Evolutionary conservation across 257 asterid species (phyloP).

Genomic region (Leonotis leonurus): DNA sequence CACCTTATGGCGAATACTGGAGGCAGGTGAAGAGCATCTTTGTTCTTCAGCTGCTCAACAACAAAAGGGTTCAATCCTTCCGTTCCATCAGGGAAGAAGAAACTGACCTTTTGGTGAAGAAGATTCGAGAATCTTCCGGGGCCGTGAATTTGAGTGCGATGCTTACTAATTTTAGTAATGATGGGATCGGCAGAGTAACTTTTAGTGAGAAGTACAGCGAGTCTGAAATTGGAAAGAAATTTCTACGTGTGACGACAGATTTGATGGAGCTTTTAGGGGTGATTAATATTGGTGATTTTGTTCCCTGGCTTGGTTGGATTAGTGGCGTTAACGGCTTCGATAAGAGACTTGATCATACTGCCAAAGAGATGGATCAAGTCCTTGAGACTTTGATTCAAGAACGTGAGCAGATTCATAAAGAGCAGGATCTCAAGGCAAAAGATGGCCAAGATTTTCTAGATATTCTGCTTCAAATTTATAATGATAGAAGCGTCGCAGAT

Average conservation of each 20-base stretch:
- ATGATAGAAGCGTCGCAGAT: neutral
- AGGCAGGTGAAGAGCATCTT: conserved; percentile 10
- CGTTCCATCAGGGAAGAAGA: conserved; percentile 9
- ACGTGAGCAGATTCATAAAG: neutral
- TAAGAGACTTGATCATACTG: neutral
- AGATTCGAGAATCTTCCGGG: neutral
- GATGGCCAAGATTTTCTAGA: neutral
- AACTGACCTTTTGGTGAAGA: neutral
- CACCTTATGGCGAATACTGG: conserved; percentile 4
- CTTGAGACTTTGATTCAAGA: neutral
- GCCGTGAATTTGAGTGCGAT: neutral
- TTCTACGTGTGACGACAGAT: neutral
- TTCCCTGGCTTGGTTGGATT: neutral
- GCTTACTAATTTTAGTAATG: neutral
- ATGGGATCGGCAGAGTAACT: conserved; percentile 1
- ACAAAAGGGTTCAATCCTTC: conserved; percentile 1
- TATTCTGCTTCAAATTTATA: neutral
- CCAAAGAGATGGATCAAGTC: neutral
- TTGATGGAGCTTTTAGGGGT: neutral
- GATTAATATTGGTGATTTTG: neutral
- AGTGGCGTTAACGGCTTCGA: neutral
- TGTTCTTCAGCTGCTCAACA: conserved; percentile 5
- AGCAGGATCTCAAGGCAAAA: no score
- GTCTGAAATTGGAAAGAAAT: neutral
- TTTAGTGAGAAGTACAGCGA: neutral